These are phyloP conservation scores for Sphagnum magellanicum DNA, from an alignment of 228 moss, liverwort and hornwort species.

Conservation along the genomic window DNA sequence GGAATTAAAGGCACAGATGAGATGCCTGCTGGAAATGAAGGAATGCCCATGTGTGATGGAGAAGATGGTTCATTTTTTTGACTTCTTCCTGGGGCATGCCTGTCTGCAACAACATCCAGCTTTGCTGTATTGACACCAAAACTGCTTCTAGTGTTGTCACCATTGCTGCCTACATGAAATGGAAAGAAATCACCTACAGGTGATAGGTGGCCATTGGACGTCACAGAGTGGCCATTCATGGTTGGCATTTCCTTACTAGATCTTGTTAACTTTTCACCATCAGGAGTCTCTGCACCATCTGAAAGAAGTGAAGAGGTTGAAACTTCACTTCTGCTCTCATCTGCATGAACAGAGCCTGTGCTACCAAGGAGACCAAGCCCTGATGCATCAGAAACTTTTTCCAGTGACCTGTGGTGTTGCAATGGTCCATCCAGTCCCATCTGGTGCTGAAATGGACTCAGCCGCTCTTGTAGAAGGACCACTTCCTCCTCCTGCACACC, in stretches of 20 bases:
- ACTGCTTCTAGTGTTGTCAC: constrained; percentile 38
- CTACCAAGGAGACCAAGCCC: constrained; percentile 26
- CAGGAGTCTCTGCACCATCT: constrained; percentile 31
- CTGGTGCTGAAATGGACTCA: constrained; percentile 88
- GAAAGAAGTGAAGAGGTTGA: constrained; percentile 33
- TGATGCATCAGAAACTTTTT: constrained; percentile 40
- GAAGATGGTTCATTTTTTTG: constrained; percentile 73
- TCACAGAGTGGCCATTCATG: constrained; percentile 40
- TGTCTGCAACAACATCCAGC: constrained; percentile 30
- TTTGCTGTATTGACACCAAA: constrained; percentile 37
- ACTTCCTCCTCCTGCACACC: constrained; percentile 91
- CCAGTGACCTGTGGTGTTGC: constrained; percentile 23
- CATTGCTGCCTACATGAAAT: constrained; percentile 30
- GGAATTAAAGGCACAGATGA: constrained; percentile 19
- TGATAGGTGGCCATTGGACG: constrained; percentile 31
- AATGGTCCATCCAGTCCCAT: constrained; percentile 67
- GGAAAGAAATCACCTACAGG: constrained; percentile 28
- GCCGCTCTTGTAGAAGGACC: constrained; percentile 85
- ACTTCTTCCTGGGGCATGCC: constrained; percentile 50
- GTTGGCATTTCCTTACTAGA: constrained; percentile 26
- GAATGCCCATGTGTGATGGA: constrained; percentile 44
- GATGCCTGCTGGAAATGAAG: constrained; percentile 41
- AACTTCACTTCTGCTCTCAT: constrained; percentile 45
- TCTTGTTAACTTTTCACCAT: constrained; percentile 43
- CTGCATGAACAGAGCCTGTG: constrained; percentile 25